Percentiles rank a stretch among this genome's conserved stretches.
Conservation (phyloP, 1,284 basidiomycete genomes). For the Quambalaria eucalypti region DNA sequence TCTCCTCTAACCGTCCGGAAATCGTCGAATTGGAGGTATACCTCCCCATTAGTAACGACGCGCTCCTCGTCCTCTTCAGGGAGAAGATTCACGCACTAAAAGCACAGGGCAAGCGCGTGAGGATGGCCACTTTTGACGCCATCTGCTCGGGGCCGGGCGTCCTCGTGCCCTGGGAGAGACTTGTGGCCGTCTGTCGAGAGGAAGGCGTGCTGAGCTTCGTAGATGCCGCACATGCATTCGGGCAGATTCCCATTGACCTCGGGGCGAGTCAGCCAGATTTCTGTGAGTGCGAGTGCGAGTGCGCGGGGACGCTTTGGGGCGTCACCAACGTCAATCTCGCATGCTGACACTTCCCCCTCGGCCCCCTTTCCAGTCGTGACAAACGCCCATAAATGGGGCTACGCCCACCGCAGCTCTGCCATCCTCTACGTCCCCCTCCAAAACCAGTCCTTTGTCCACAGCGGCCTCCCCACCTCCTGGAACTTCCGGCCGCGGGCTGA, state of each 20-base stretch:
- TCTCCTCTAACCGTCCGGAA: constrained; percentile 16
- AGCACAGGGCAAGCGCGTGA: constrained; percentile 59
- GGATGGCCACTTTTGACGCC: constrained; percentile 69
- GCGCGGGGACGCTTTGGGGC: not conserved
- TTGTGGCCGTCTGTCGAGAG: constrained; percentile 47
- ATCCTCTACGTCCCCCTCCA: constrained; percentile 68
- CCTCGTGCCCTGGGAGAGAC: constrained; percentile 67
- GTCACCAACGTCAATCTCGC: not conserved
- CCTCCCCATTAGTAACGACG: constrained; percentile 35
- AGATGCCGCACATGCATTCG: constrained; percentile 77
- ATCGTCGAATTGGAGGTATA: constrained; percentile 28
- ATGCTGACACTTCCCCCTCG: not conserved
- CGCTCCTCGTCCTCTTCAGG: constrained; percentile 36
- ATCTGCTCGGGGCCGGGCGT: constrained; percentile 66
- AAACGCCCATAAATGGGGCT: constrained; percentile 79
- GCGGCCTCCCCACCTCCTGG: constrained; percentile 65
- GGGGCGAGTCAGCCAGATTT: constrained; percentile 38
- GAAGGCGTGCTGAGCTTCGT: constrained; percentile 48
- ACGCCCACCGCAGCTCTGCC: constrained; percentile 62
- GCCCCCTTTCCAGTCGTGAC: not conserved
- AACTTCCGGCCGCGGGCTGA: constrained; percentile 50
- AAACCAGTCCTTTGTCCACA: constrained; percentile 68
- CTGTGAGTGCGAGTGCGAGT: constrained; percentile 12
- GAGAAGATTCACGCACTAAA: constrained; percentile 9
- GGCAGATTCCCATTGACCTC: constrained; percentile 49